phyloP scores from a whole-genome alignment of 495 filamentous ascomycete genomes.

The Penicillium angulare region DNA sequence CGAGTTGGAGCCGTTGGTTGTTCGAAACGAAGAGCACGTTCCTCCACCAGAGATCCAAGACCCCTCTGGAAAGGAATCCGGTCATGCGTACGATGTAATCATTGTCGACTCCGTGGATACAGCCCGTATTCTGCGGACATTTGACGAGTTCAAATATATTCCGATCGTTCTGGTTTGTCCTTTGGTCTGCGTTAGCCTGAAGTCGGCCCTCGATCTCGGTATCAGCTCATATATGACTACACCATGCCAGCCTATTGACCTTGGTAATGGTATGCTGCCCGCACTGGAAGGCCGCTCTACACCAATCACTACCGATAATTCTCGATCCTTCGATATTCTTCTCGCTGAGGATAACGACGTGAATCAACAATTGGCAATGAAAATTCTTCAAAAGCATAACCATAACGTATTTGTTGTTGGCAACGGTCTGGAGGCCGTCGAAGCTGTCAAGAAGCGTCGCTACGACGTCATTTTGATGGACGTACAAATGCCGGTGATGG shows the following conservation, averaged over 20 bases:
- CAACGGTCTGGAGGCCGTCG: slow-evolving; percentile 89
- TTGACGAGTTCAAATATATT: slow-evolving; percentile 97
- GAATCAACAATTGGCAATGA: slow-evolving; percentile 93
- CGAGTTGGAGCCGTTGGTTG: slow-evolving; percentile 77
- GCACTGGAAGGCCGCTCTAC: slow-evolving; percentile 92
- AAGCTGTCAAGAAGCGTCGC: slow-evolving; percentile 81
- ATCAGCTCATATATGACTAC: slow-evolving; percentile 99
- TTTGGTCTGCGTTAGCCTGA: slow-evolving; percentile 86
- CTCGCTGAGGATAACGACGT: slow-evolving; percentile 98
- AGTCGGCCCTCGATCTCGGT: slow-evolving; percentile 91
- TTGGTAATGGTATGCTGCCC: slow-evolving; percentile 98
- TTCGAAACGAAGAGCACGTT: slow-evolving; percentile 62
- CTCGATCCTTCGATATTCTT: slow-evolving; percentile 92
- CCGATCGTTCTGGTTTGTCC: slow-evolving; percentile 93
- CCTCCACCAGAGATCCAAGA: slow-evolving; percentile 59
- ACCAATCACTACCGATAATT: slow-evolving; percentile 88
- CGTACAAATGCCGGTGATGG: slow-evolving; percentile 99
- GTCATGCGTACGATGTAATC: slow-evolving; percentile 87
- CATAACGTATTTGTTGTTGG: slow-evolving; percentile 95
- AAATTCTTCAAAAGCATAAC: slow-evolving; percentile 97
- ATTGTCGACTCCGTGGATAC: slow-evolving; percentile 94
- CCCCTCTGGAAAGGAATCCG: slow-evolving; percentile 54
- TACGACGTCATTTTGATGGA: slow-evolving; percentile 99
- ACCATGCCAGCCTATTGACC: slow-evolving; percentile 89
- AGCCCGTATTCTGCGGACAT: slow-evolving; percentile 75